Evolutionary conservation across 2,329 filamentous ascomycete species (phyloP).

Genomic region (Dryadomyces quercivorus): DNA sequence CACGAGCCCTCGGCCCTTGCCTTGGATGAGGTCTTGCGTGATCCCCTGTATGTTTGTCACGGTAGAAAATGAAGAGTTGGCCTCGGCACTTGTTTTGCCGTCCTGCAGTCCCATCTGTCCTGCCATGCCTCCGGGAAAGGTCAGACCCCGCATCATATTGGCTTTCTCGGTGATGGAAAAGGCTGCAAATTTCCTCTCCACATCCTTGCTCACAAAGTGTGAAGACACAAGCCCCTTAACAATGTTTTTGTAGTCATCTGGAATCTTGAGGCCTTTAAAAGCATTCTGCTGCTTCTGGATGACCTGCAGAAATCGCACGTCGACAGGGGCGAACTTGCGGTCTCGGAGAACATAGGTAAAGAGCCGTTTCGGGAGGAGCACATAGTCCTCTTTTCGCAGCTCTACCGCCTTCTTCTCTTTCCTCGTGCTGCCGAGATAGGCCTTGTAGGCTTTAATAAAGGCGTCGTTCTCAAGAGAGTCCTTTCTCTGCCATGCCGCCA

Average conservation of each 20-base stretch:
- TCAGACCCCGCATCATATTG: too few species aligned
- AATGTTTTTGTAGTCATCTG: constrained; percentile 12
- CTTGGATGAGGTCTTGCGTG: background rate
- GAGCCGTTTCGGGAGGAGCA: constrained; percentile 11
- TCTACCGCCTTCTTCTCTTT: constrained; percentile 4
- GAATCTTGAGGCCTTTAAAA: constrained; percentile 15
- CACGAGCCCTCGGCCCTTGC: constrained; percentile 30
- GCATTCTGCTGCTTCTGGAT: constrained; percentile 6
- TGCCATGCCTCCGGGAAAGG: too few species aligned
- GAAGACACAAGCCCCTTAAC: constrained; percentile 9
- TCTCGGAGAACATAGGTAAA: constrained; percentile 14
- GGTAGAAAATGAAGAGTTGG: too few species aligned
- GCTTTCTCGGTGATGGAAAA: background rate
- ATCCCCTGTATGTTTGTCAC: too few species aligned
- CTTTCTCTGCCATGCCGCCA: too few species aligned
- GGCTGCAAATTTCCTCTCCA: background rate
- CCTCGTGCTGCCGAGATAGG: too few species aligned
- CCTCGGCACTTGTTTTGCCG: too few species aligned
- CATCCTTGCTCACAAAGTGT: background rate
- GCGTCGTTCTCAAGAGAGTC: too few species aligned
- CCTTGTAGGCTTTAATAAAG: background rate
- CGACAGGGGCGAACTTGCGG: constrained; percentile 14
- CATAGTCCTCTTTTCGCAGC: constrained; percentile 7
- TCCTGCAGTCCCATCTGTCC: too few species aligned
- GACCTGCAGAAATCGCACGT: constrained; percentile 1